A percentile compares a stretch with the other conserved stretches of the same genome.
phyloP scores from a whole-genome alignment of 1,284 basidiomycete species.

The Chondrostereum purpureum region DNA sequence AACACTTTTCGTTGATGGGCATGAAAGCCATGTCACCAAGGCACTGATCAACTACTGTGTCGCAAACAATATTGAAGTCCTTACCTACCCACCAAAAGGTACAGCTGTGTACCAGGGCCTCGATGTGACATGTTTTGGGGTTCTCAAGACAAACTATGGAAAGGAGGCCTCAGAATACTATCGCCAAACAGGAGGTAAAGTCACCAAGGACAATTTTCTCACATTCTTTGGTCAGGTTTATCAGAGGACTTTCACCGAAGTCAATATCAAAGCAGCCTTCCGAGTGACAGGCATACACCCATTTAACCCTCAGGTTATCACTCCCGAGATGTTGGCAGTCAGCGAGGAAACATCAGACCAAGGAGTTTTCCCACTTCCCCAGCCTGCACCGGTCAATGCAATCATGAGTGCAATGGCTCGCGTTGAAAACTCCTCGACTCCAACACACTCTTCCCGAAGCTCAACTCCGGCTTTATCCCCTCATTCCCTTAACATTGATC shows the following conservation, averaged over 20 bases:
- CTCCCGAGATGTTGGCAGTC: too few relatives aligned
- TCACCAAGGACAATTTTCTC: constrained; percentile 17
- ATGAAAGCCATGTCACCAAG: background rate
- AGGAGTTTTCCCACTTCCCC: too few relatives aligned
- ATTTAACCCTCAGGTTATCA: constrained; percentile 13
- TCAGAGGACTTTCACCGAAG: constrained; percentile 13
- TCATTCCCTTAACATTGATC: too few relatives aligned
- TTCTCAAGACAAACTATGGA: background rate
- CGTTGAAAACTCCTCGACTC: too few relatives aligned
- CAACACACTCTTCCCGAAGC: too few relatives aligned
- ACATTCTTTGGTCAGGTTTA: constrained; percentile 16
- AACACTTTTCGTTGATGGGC: background rate
- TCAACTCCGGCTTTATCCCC: too few relatives aligned
- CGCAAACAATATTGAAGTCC: background rate
- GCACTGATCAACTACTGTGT: background rate
- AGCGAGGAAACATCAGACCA: too few relatives aligned
- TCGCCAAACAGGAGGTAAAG: constrained; percentile 4
- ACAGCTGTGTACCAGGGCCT: background rate
- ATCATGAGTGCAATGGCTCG: too few relatives aligned
- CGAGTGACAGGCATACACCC: constrained; percentile 6
- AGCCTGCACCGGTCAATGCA: too few relatives aligned
- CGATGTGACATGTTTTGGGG: background rate
- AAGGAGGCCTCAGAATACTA: constrained; percentile 13
- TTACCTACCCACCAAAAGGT: background rate
- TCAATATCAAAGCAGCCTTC: constrained; percentile 14